Percentiles rank a stretch among this genome's conserved stretches.
These are phyloP conservation scores for Omphalotus guepiniiformis DNA, from an alignment of 768 basidiomycete species.

Conservation along the genomic window DNA sequence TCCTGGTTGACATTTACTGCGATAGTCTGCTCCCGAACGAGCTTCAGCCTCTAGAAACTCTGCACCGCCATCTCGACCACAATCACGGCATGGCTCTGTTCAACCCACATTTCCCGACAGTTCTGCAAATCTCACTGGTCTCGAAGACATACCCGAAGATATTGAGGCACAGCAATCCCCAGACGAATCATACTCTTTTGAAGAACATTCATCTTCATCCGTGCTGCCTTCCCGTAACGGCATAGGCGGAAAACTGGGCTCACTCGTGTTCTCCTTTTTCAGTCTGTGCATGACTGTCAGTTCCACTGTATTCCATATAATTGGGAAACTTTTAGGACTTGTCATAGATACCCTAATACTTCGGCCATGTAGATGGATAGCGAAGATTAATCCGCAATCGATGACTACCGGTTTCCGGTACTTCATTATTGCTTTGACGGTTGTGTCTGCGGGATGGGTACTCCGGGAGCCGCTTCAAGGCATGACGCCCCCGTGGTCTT, in stretches of 20 bases:
- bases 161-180: conserved; percentile 31
- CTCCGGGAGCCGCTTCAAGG: conserved; percentile 29
- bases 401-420: conserved; percentile 35
- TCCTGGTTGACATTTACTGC: conserved; percentile 8
- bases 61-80: conserved; percentile 32
- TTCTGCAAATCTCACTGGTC: conserved; percentile 43
- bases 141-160: conserved; percentile 66
- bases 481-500: conserved; percentile 30
- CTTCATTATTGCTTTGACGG: conserved; percentile 31
- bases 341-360: conserved; percentile 43
- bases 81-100: conserved; percentile 24
- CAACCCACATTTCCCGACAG: conserved; percentile 25
- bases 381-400: conserved; percentile 27
- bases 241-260: conserved; percentile 42
- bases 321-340: conserved; percentile 47
- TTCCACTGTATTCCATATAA: conserved; percentile 34
- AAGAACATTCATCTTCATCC: conserved; percentile 4
- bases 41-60: conserved; percentile 35
- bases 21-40: conserved; percentile 25
- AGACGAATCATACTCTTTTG: conserved; percentile 21
- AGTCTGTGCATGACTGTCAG: conserved; percentile 12
- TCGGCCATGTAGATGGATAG: conserved; percentile 41
- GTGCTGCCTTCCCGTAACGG: not conserved
- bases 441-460: conserved; percentile 42
- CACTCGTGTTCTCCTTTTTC: conserved; percentile 27